These are phyloP conservation scores for Colletotrichum sp. DNA, from an alignment of 2,329 filamentous ascomycete species.

Conservation along the genomic window DNA sequence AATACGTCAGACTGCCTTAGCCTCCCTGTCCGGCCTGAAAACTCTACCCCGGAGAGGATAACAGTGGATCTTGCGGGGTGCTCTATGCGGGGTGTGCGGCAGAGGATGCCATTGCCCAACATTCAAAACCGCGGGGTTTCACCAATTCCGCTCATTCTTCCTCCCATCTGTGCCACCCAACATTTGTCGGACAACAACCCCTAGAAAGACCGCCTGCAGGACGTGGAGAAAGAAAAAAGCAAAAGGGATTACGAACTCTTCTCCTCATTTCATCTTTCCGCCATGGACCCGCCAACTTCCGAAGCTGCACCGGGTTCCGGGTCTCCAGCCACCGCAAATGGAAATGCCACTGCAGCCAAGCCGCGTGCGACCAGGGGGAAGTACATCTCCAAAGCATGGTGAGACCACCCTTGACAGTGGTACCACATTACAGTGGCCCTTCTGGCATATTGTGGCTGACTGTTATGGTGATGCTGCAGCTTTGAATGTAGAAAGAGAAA, in stretches of 20 bases:
- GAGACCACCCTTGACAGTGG: background rate
- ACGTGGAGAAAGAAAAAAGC: background rate
- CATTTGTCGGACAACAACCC: background rate
- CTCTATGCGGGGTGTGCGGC: background rate
- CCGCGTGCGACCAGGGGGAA: conserved; percentile 5
- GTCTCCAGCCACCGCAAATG: background rate
- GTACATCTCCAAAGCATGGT: conserved; percentile 18
- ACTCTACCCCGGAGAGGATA: background rate
- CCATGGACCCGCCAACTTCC: conserved; percentile 3
- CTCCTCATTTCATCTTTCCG: background rate
- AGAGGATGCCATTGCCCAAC: background rate
- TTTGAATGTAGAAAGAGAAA: conserved; percentile 14
- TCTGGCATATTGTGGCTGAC: background rate
- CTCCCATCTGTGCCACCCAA: background rate
- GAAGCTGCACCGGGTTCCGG: background rate
- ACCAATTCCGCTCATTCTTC: background rate
- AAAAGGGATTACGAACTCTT: background rate
- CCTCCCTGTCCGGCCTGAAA: background rate
- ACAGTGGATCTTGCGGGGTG: background rate
- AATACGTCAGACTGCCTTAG: background rate
- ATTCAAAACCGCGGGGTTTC: background rate
- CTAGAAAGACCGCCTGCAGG: background rate
- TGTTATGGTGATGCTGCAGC: background rate
- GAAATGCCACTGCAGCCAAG: background rate
- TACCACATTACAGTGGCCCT: background rate